These are phyloP conservation scores for Cutaneotrichosporon sp. DNA, from an alignment of 1,284 basidiomycete genomes.

Conservation along the genomic window DNA sequence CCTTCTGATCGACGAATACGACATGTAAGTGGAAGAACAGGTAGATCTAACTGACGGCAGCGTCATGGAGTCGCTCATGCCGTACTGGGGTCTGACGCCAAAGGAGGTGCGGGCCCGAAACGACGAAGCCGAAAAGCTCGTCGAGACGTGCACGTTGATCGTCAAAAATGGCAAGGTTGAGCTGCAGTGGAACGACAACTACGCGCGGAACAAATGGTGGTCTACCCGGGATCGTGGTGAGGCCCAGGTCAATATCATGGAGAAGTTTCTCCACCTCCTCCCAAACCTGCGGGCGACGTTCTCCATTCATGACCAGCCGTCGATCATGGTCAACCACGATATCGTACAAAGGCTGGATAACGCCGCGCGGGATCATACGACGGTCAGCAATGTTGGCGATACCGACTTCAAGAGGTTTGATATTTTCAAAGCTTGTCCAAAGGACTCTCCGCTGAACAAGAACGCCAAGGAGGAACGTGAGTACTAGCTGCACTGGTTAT, in stretches of 20 bases:
- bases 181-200: constrained; percentile 50
- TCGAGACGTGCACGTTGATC: constrained; percentile 49
- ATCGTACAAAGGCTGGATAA: constrained; percentile 38
- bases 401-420: constrained; percentile 37
- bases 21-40: constrained; percentile 34
- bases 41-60: constrained; percentile 16
- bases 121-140: constrained; percentile 40
- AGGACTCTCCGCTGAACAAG: constrained; percentile 38
- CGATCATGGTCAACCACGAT: constrained; percentile 41
- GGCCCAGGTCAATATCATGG: constrained; percentile 49
- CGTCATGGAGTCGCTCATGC: constrained; percentile 46
- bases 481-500: too few relatives aligned
- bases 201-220: constrained; percentile 47
- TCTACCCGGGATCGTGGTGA: constrained; percentile 44
- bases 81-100: constrained; percentile 45
- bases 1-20: constrained; percentile 48
- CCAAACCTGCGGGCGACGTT: constrained; percentile 38
- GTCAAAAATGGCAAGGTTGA: constrained; percentile 47
- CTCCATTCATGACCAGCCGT: constrained; percentile 49
- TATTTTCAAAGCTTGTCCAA: constrained; percentile 42
- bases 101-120: constrained; percentile 36
- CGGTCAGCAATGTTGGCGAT: constrained; percentile 37
- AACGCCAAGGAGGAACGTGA: constrained; percentile 37
- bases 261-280: constrained; percentile 45
- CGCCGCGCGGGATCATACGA: constrained; percentile 32